Evolutionary conservation across 164 flowering plant species (phyloP), one percentile per base, ranked within the genome.

Genomic region (Protea cynaroides): DNA sequence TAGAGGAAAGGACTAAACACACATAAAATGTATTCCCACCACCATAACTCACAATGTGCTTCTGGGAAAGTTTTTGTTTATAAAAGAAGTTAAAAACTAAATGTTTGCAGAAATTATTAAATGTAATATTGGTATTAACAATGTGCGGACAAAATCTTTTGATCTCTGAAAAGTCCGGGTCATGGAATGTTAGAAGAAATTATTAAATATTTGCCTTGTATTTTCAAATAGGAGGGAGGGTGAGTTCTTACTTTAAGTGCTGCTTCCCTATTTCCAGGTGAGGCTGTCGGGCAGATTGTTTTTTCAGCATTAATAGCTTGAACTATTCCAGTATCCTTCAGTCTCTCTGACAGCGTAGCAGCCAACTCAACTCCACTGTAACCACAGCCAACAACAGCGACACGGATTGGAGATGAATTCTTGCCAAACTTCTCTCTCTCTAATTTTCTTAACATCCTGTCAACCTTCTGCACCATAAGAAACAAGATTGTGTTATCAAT

Each of bases 351-450:
- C 62, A 94, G 61, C 22, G 98, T 90, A 52, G 97, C 98, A 75
- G 98, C 98, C 64, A 94, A 77, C 81, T 94, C 98, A 55, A 90
- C 93, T 60, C 97, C 98, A 62, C 92, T 68, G 72, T 94, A 94
- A 72, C 98, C 98, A 79, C 96, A 90, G 49, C 98, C 98, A 63
- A 90, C 97, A 69, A 94, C 82, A 34, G 80, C 86, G 58, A 90
- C 97, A 52, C 76, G 68, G 70, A 90, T 78, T 52, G 77, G 79
- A 63, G 81, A 72, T 36, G 72, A 67, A 65, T 67, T 79, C 60
- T 80, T 84, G 24, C 90, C 81, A 65, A 90, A 90, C 63, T 78
- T 79, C 69, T 72, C 69, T 58, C 95, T 69, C 75, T 94, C 97
- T 68, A 94, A 70, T 66, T 64, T 68, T 75, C 59, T 84, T 61